Conservation (phyloP, 2,329 filamentous ascomycete species). For the Tolypocladium sp. region DNA sequence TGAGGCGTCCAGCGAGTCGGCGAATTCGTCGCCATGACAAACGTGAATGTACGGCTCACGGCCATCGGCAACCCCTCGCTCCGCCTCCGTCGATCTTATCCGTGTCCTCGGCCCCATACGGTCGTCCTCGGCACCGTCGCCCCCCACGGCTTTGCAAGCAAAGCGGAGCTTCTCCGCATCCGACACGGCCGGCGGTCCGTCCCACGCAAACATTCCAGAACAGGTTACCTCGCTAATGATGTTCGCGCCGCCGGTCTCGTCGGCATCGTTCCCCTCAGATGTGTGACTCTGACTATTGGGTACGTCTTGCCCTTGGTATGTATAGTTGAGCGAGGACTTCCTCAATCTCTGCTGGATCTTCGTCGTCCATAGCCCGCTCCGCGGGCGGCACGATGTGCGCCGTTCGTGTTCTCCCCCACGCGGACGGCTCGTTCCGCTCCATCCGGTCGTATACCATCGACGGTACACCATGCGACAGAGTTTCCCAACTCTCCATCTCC, state of each 20-base stretch:
- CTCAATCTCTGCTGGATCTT: too few species aligned
- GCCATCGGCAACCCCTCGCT: background rate
- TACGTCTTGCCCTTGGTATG: too few species aligned
- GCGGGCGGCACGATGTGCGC: too few species aligned
- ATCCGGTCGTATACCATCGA: too few species aligned
- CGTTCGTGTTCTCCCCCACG: too few species aligned
- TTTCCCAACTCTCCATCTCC: too few species aligned
- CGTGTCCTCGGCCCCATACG: background rate
- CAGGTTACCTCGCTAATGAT: constrained; percentile 4
- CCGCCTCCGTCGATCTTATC: background rate
- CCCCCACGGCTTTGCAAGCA: background rate
- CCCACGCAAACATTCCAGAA: constrained; percentile 2
- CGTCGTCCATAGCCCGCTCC: too few species aligned
- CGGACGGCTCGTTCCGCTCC: too few species aligned
- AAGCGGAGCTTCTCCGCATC: constrained; percentile 2
- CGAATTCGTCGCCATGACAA: constrained; percentile 2
- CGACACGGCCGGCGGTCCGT: constrained; percentile 1
- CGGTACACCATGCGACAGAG: too few species aligned
- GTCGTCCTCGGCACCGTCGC: background rate
- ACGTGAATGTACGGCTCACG: constrained; percentile 1
- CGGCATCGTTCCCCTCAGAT: too few species aligned
- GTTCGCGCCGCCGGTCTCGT: background rate
- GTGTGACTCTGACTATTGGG: too few species aligned
- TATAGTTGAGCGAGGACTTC: too few species aligned
- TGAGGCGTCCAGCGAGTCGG: constrained; percentile 3